Conservation (phyloP, 257 asterid species). For the Solanum raphanifolium region DNA sequence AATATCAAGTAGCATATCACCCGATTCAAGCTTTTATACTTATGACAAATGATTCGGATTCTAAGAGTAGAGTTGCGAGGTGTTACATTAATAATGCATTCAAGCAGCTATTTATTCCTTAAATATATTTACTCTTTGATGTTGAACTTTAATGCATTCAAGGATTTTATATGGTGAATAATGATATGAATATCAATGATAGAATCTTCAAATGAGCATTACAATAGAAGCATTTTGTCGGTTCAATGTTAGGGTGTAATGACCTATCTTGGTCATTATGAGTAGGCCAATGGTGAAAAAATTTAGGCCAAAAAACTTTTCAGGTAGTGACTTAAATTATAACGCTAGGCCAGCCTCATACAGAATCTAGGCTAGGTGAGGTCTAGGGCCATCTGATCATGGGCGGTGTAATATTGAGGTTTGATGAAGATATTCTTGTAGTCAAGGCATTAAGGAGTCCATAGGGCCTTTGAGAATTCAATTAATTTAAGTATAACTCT, state of each 20-base stretch:
- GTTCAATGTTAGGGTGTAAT: not conserved
- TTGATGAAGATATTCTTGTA: not conserved
- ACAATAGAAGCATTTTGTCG: not conserved
- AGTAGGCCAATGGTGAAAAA: not conserved
- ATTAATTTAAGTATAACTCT: too few relatives aligned
- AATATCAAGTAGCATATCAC: not conserved
- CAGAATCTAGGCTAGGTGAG: not conserved
- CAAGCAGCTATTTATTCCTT: not conserved
- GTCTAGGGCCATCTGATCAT: not conserved
- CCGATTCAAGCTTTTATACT: not conserved
- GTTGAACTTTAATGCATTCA: not conserved
- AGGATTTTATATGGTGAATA: not conserved
- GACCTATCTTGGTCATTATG: not conserved
- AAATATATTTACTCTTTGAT: not conserved
- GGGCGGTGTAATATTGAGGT: not conserved
- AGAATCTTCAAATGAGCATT: not conserved
- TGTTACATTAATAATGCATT: not conserved
- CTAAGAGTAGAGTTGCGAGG: not conserved
- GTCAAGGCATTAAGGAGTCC: not conserved
- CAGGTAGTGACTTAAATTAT: not conserved
- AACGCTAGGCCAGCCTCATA: not conserved
- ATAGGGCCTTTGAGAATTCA: not conserved
- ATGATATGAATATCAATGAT: not conserved
- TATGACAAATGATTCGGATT: too few relatives aligned
- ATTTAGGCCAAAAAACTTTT: too few relatives aligned